Evolutionary conservation across 31 red algal genomes (phyloP).

Genomic region (Asparagopsis taxiformis): DNA sequence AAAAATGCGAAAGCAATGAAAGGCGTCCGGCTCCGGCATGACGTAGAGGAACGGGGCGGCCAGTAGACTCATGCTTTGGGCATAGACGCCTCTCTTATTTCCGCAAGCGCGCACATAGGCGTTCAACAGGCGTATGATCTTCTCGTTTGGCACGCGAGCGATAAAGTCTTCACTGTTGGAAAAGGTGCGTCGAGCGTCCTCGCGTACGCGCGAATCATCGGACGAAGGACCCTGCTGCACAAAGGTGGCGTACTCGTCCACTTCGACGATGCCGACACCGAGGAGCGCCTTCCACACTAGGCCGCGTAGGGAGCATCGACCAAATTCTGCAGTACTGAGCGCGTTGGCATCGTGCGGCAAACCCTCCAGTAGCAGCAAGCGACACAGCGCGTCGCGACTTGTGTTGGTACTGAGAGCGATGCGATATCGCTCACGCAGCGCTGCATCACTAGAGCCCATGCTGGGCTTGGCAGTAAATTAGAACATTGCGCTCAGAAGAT

Average conservation of each 20-base stretch:
- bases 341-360: constrained; percentile 53
- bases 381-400: constrained; percentile 47
- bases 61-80: constrained; percentile 85
- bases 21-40: constrained; percentile 93
- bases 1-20: constrained; percentile 77
- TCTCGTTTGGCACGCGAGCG: constrained; percentile 74
- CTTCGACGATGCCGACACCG: constrained; percentile 51
- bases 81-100: constrained; percentile 65
- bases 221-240: constrained; percentile 75
- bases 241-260: constrained; percentile 52
- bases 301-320: constrained; percentile 72
- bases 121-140: constrained; percentile 85
- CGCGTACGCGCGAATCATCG: constrained; percentile 75
- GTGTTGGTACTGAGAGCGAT: constrained; percentile 35
- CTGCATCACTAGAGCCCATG: constrained; percentile 50
- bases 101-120: constrained; percentile 77
- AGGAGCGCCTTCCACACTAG: constrained; percentile 85
- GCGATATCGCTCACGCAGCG: constrained; percentile 67
- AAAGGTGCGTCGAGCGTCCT: constrained; percentile 95
- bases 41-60: constrained; percentile 92
- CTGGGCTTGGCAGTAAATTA: no score
- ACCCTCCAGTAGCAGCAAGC: constrained; percentile 59
- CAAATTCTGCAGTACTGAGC: constrained; percentile 37
- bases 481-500: no score
- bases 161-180: constrained; percentile 78